phyloP scores from a whole-genome alignment of 495 filamentous ascomycete genomes.

The Lophium mytilinum region DNA sequence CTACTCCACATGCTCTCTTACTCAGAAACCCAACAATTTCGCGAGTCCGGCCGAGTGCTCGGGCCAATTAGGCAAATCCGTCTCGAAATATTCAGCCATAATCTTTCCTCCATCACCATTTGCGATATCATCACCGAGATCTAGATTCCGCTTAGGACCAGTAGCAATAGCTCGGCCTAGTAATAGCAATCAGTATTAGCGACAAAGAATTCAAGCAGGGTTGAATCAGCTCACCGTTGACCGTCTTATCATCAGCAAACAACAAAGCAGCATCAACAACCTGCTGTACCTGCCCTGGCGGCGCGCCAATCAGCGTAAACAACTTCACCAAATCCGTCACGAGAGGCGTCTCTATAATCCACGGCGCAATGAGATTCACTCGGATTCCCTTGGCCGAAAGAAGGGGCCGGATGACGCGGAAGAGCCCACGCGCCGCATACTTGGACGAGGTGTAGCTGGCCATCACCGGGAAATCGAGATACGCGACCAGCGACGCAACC shows the following conservation, averaged over 20 bases:
- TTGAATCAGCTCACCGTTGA: too few species aligned
- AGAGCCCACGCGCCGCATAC: constrained; percentile 11
- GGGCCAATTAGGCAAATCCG: too few species aligned
- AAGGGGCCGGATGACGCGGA: neutral
- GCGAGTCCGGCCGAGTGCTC: too few species aligned
- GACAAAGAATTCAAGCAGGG: too few species aligned
- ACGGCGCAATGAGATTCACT: constrained; percentile 10
- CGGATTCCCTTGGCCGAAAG: neutral
- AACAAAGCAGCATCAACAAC: constrained; percentile 8
- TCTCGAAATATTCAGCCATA: too few species aligned
- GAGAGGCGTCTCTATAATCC: constrained; percentile 8
- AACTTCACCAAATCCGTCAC: neutral
- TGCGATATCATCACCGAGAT: too few species aligned
- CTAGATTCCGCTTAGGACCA: too few species aligned
- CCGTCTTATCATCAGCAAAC: constrained; percentile 1
- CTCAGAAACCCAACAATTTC: too few species aligned
- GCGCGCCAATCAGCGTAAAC: neutral
- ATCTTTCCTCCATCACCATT: too few species aligned
- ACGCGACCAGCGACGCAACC: constrained; percentile 5
- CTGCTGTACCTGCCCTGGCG: constrained; percentile 6
- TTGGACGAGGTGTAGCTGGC: constrained; percentile 6
- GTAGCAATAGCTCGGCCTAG: too few species aligned
- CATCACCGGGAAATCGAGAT: neutral
- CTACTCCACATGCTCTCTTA: too few species aligned
- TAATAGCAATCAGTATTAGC: too few species aligned